A percentile compares a stretch with the other conserved stretches of the same genome.
phyloP scores from a whole-genome alignment of 441 rosid species.

The Eutrema salsugineum region DNA sequence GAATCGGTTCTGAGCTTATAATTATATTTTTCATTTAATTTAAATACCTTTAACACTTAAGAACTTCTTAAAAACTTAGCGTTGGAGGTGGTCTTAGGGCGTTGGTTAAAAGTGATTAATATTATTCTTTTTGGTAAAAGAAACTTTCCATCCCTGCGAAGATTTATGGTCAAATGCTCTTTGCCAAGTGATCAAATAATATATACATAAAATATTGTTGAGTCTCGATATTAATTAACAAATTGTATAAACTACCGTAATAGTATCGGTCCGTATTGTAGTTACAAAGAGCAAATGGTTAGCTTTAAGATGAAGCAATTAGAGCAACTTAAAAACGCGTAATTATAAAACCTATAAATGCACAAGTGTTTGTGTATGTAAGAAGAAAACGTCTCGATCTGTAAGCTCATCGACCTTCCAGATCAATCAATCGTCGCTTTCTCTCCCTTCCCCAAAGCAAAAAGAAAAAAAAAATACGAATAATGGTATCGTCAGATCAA shows the following conservation, averaged over 20 bases:
- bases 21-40: no score
- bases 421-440: not conserved
- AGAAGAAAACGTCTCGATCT: not conserved
- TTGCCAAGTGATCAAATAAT: not conserved
- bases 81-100: no score
- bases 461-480: no score
- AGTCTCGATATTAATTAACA: not conserved
- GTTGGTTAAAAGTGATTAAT: not conserved
- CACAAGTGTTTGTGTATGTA: not conserved
- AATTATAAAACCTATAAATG: not conserved
- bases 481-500: conserved; percentile 8
- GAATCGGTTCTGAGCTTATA: no score
- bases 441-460: no score
- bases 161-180: not conserved
- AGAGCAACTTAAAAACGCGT: conserved; percentile 19
- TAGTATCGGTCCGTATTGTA: no score
- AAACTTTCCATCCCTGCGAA: not conserved
- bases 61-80: no score
- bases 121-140: not conserved
- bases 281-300: not conserved
- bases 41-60: no score
- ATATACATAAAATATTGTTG: no score
- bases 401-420: not conserved
- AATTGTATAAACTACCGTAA: not conserved
- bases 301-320: not conserved